Percentiles rank a stretch among this genome's conserved stretches.
phyloP scores from a whole-genome alignment of 1,139 yeast species.

The Candida anutae region DNA sequence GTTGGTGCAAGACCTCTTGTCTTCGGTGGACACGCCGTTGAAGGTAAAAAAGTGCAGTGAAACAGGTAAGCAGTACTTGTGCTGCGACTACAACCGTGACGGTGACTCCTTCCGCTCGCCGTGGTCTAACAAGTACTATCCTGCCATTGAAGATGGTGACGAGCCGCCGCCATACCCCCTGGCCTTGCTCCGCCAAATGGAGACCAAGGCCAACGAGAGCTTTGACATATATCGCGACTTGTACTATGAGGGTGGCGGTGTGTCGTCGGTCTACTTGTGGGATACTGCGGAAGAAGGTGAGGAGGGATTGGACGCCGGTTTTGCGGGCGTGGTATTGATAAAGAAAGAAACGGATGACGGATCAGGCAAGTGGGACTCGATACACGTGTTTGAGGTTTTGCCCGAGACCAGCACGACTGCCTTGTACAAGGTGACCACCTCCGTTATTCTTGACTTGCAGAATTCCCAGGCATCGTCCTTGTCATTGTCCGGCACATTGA shows the following conservation, averaged over 20 bases:
- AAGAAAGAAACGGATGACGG: constrained; percentile 57
- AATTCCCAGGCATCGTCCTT: constrained; percentile 23
- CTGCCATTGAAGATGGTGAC: constrained; percentile 47
- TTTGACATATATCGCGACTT: constrained; percentile 89
- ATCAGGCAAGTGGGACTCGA: constrained; percentile 81
- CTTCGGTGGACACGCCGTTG: constrained; percentile 85
- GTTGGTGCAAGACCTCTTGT: constrained; percentile 77
- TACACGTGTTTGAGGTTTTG: constrained; percentile 82
- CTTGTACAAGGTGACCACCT: constrained; percentile 72
- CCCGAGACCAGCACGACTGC: constrained; percentile 40
- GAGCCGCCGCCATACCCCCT: constrained; percentile 70
- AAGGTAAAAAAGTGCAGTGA: constrained; percentile 47
- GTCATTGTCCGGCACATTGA: constrained; percentile 72
- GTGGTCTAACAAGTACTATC: constrained; percentile 78
- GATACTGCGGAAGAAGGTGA: constrained; percentile 41
- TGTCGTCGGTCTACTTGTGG: constrained; percentile 91
- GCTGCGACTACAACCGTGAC: constrained; percentile 94
- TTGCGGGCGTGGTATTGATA: constrained; percentile 88
- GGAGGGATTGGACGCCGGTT: constrained; percentile 31
- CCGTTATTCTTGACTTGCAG: constrained; percentile 71
- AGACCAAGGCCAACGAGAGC: constrained; percentile 77
- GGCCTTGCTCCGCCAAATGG: constrained; percentile 59
- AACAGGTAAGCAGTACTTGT: constrained; percentile 61
- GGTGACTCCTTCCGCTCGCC: constrained; percentile 92
- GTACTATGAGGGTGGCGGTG: constrained; percentile 86